A percentile compares a stretch with the other conserved stretches of the same genome.
phyloP scores from a whole-genome alignment of 2,329 filamentous ascomycete species.

The Alternaria solani region DNA sequence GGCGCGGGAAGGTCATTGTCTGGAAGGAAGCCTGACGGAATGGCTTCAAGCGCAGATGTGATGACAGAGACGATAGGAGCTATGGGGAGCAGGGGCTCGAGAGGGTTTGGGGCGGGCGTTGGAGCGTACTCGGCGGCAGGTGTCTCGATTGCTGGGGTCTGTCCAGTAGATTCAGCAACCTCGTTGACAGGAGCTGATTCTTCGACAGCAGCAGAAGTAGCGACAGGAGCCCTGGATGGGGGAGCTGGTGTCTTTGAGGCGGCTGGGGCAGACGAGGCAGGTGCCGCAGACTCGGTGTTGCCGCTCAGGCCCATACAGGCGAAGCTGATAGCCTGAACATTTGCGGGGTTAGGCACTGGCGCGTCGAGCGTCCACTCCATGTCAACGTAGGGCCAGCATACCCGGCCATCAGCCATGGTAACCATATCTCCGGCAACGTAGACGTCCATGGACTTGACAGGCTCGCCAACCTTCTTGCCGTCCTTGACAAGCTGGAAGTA shows the following conservation, averaged over 20 bases:
- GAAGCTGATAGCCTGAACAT: slow-evolving; percentile 60
- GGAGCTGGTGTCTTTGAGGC: slow-evolving; percentile 1
- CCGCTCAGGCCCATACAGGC: slow-evolving; percentile 55
- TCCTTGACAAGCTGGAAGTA: slow-evolving; percentile 66
- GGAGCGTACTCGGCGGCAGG: slow-evolving; percentile 3
- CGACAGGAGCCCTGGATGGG: slow-evolving; percentile 12
- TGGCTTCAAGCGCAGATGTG: slow-evolving; percentile 8
- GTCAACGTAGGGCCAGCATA: slow-evolving; percentile 69
- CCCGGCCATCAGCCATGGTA: slow-evolving; percentile 63
- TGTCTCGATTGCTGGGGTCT: neutral
- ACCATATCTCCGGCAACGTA: slow-evolving; percentile 70
- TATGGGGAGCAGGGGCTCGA: slow-evolving; percentile 6
- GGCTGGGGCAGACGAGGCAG: slow-evolving; percentile 10
- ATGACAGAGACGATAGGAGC: slow-evolving; percentile 25
- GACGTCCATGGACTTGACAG: slow-evolving; percentile 61
- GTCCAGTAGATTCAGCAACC: neutral
- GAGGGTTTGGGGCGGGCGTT: neutral
- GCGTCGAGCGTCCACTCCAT: slow-evolving; percentile 62
- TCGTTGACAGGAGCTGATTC: slow-evolving; percentile 8
- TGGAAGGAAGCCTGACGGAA: slow-evolving; percentile 12
- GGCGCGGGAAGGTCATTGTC: slow-evolving; percentile 24
- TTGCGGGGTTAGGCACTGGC: slow-evolving; percentile 47
- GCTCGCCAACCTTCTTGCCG: slow-evolving; percentile 62
- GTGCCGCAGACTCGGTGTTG: neutral
- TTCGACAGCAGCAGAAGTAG: slow-evolving; percentile 7